These are phyloP conservation scores for Aspergillus versicolor DNA, from an alignment of 2,329 filamentous ascomycete genomes.

Conservation along the genomic window DNA sequence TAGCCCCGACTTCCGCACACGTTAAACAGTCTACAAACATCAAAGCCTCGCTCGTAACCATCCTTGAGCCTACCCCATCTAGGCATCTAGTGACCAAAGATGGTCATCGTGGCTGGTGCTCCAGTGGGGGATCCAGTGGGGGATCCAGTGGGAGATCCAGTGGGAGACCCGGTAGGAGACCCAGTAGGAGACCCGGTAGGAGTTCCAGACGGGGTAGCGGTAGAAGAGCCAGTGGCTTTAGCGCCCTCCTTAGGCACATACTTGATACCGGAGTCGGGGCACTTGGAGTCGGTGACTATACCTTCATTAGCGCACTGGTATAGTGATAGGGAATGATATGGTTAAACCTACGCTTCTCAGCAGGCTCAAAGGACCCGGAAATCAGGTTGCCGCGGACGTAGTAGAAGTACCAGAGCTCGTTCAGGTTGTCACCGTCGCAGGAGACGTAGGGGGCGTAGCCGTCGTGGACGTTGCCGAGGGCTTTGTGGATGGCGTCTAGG, in stretches of 20 bases:
- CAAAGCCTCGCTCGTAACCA: neutral
- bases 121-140: neutral
- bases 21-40: neutral
- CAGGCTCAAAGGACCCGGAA: constrained; percentile 59
- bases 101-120: neutral
- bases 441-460: constrained; percentile 53
- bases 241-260: constrained; percentile 59
- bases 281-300: constrained; percentile 51
- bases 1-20: neutral
- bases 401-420: constrained; percentile 57
- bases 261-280: constrained; percentile 62
- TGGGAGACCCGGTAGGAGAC: neutral
- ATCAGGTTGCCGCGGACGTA: constrained; percentile 58
- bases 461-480: constrained; percentile 48
- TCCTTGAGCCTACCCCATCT: neutral
- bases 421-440: constrained; percentile 49
- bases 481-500: constrained; percentile 50
- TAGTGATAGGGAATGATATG: neutral
- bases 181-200: neutral
- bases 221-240: neutral
- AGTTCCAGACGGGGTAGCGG: neutral
- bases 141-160: neutral
- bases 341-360: constrained; percentile 45
- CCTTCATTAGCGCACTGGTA: neutral
- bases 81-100: neutral